A percentile compares a stretch with the other conserved stretches of the same genome.
Conservation (phyloP, 768 basidiomycete genomes). For the Leccinellum luteum region DNA sequence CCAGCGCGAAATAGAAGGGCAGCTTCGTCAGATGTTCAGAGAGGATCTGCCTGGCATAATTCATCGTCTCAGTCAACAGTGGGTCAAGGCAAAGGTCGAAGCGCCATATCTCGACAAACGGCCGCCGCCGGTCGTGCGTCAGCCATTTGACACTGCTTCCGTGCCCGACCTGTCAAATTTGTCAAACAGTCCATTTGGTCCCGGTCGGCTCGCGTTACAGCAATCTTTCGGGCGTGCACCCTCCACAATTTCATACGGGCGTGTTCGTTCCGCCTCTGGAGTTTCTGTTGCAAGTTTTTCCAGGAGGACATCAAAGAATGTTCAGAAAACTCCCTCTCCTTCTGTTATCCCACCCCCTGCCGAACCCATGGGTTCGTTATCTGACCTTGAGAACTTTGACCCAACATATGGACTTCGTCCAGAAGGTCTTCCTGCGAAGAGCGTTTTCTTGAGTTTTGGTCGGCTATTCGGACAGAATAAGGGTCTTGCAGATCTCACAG, state of each 20-base stretch:
- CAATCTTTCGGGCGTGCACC: constrained; percentile 25
- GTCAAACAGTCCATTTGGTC: constrained; percentile 15
- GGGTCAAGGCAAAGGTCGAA: constrained; percentile 93
- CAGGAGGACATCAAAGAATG: constrained; percentile 24
- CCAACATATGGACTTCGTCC: constrained; percentile 95
- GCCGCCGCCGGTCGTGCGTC: constrained; percentile 35
- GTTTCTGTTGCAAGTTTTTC: constrained; percentile 37
- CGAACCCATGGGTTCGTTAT: constrained; percentile 31
- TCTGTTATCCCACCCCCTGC: constrained; percentile 18
- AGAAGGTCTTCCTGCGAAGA: constrained; percentile 84
- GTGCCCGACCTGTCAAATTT: constrained; percentile 37
- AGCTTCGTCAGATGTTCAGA: constrained; percentile 96
- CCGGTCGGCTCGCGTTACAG: constrained; percentile 16
- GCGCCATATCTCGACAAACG: constrained; percentile 76
- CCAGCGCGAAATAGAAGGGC: constrained; percentile 95
- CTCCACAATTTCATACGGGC: constrained; percentile 20
- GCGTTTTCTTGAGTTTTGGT: constrained; percentile 75
- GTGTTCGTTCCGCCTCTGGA: constrained; percentile 42
- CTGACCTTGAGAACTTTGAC: constrained; percentile 81
- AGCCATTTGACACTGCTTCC: constrained; percentile 39
- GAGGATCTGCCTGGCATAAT: constrained; percentile 97
- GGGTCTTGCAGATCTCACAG: constrained; percentile 77
- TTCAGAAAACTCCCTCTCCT: constrained; percentile 17
- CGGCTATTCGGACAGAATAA: constrained; percentile 66
- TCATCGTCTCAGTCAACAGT: constrained; percentile 91